Evolutionary conservation across 116 monocot species (phyloP).

Genomic region (Iris pallida): DNA sequence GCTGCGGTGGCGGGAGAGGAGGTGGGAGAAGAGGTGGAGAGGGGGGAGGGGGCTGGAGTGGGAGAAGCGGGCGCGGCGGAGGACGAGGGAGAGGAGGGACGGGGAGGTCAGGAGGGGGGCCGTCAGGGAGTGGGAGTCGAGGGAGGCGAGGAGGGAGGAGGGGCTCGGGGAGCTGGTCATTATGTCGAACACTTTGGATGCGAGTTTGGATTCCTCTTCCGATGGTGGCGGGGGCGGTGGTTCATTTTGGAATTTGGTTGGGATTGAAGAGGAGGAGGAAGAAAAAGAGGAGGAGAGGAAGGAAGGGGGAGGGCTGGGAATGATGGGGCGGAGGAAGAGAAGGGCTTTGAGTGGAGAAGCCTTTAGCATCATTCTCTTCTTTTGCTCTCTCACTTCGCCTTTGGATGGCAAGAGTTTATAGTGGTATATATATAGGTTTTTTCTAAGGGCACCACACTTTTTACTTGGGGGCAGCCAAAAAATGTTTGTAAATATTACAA

Average conservation of each 20-base stretch:
- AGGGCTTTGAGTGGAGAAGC: no score
- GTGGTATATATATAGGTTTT: no score
- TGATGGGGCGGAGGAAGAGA: no score
- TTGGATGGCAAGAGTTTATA: no score
- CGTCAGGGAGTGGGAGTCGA: slow-evolving; percentile 11
- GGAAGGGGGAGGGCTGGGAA: background rate
- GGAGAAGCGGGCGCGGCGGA: slow-evolving; percentile 52
- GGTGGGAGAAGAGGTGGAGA: slow-evolving; percentile 51
- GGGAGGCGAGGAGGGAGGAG: slow-evolving; percentile 34
- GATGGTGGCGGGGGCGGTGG: background rate
- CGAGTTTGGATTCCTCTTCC: background rate
- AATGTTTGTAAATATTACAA: no score
- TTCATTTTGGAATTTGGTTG: background rate
- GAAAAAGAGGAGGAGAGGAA: background rate
- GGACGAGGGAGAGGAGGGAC: slow-evolving; percentile 57
- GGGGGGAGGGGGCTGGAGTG: slow-evolving; percentile 49
- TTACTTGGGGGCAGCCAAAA: no score
- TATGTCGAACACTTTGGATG: slow-evolving; percentile 35
- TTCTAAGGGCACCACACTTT: no score
- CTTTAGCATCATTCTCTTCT: no score
- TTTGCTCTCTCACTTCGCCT: no score
- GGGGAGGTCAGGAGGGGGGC: slow-evolving; percentile 33
- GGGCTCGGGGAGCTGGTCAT: slow-evolving; percentile 48
- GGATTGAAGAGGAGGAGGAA: background rate
- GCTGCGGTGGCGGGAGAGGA: slow-evolving; percentile 27